Evolutionary conservation across 306 rosid genomes (phyloP).

Genomic region (Quercus glauca): DNA sequence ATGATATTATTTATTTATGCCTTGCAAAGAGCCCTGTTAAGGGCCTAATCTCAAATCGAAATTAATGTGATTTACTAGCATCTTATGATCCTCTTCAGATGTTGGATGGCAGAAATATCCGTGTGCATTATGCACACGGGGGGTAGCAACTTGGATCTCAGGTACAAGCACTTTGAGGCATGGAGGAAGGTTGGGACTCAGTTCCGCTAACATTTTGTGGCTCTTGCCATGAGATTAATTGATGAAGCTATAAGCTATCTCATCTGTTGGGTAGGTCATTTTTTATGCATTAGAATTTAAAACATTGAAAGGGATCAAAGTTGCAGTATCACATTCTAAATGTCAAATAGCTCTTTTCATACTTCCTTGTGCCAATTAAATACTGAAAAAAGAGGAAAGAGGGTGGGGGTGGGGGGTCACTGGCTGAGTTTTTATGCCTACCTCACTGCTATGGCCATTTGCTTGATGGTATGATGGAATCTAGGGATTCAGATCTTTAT

Average conservation of each 20-base stretch:
- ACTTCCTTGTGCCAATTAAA: too few species aligned
- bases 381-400: neutral
- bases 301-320: too few species aligned
- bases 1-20: neutral
- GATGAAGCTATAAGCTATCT: neutral
- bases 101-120: slow-evolving; percentile 56
- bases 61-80: neutral
- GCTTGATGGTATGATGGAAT: too few species aligned
- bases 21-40: neutral
- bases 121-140: slow-evolving; percentile 46
- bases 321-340: too few species aligned
- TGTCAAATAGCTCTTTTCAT: too few species aligned
- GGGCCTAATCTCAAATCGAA: neutral
- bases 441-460: neutral
- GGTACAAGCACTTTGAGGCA: neutral
- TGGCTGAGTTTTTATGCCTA: neutral
- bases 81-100: slow-evolving; percentile 29
- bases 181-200: neutral
- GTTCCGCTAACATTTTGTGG: neutral
- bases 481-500: neutral
- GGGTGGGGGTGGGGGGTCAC: too few species aligned
- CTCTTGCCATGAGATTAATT: neutral
- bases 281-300: neutral
- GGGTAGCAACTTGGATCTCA: slow-evolving; percentile 4
- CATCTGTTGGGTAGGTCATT: neutral